These are phyloP conservation scores for Beta vulgaris DNA, from an alignment of 148 eudicot species.

Conservation along the genomic window DNA sequence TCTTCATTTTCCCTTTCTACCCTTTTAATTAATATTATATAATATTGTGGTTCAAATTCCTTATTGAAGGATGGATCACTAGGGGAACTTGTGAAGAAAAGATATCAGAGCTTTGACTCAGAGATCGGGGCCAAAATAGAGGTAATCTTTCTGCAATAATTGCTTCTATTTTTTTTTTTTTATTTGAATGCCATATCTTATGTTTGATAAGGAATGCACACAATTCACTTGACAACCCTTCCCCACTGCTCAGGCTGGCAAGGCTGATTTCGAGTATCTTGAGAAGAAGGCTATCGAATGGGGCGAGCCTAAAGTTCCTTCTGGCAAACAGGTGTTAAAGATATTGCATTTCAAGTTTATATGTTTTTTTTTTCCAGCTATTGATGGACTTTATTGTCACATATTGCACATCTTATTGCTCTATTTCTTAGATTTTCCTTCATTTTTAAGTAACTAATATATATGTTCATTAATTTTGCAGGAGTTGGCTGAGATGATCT, in stretches of 20 bases:
- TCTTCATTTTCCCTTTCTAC: background rate
- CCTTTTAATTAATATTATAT: too few relatives aligned
- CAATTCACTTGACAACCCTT: background rate
- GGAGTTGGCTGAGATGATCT: slow-evolving; percentile 96
- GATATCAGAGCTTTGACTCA: slow-evolving; percentile 82
- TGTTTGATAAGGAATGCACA: background rate
- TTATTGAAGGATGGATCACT: slow-evolving; percentile 68
- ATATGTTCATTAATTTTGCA: slow-evolving; percentile 29
- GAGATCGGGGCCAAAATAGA: slow-evolving; percentile 77
- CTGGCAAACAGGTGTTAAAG: slow-evolving; percentile 75
- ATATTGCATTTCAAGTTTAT: background rate
- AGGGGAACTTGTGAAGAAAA: slow-evolving; percentile 70
- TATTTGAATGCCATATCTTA: background rate
- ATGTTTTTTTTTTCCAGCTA: background rate
- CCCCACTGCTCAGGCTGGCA: slow-evolving; percentile 82
- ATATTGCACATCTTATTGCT: background rate
- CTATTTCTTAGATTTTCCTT: background rate
- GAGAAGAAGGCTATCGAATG: slow-evolving; percentile 92
- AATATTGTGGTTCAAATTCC: background rate
- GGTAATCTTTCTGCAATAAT: slow-evolving; percentile 33
- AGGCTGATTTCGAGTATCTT: slow-evolving; percentile 78
- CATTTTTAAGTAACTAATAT: background rate
- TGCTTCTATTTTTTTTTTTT: background rate
- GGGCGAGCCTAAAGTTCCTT: slow-evolving; percentile 93
- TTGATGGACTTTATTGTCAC: background rate